Base-by-base conservation (phyloP, 2,329 filamentous ascomycete species). In the Fusarium ambrosium region DNA sequence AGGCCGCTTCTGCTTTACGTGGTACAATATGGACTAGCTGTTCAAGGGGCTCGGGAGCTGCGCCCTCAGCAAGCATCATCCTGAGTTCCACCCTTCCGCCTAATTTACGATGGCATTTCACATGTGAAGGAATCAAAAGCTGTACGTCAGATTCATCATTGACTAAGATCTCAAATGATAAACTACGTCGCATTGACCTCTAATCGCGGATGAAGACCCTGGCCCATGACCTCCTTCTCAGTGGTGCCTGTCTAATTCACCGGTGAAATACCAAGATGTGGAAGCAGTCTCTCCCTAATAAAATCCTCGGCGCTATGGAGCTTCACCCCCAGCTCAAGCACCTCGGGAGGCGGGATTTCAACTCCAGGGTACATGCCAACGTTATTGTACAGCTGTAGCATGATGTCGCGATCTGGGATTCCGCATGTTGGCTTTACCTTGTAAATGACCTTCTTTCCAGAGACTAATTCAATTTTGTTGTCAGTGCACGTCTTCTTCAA, bases 301-400 rank as follows among this genome's bases (percentile, higher is more conserved):
- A 37, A 71, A 14, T 71, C 59, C 1, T 71, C 66, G 2, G 66
- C 69, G 13, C 32, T 43, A 3, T 71, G 69, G 16, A 71, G 62
- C n/a, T 66, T 69, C 4, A 71, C 43, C 4, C 67, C 69, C 0
- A 71, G 32, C 18, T 36, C 20, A 24, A 45, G 8, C n/a, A 71
- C 67, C n/a, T 69, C 69, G 2, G 69, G 59, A 20, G 66, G 66
- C 0, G 69, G 69, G 14, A 70, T 56, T 1, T 48, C 53, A 13
- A 70, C 67, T 9, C 69, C 69, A 36, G 69, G 69, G 53, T 71
- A 71, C 69, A 71, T 71, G 11, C 69, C 69, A 6, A 71, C 69
- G 10, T 63, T 24, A 9, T 71, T 70, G n/a, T 70, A 71, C 8
- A 71, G 37, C 20, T 71, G 62, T 20, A 71, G 22, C 69, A 71